These are phyloP conservation scores for Puya raimondii DNA, from an alignment of 176 grass and related monocot species.

Conservation along the genomic window DNA sequence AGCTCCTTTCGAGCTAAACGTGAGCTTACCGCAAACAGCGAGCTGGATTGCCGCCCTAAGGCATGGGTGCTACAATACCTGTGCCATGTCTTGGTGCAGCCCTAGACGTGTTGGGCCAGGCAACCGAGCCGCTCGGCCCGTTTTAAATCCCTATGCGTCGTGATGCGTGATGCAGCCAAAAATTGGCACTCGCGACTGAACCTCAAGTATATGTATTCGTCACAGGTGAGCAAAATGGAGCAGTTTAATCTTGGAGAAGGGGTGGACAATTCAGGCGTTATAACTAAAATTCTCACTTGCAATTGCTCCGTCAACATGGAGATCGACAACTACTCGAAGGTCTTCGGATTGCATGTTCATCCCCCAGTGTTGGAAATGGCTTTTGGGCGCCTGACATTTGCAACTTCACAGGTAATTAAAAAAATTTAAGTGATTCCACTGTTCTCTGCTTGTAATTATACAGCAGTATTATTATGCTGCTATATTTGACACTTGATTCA, in stretches of 20 bases:
- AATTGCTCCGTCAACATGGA: conserved; percentile 73
- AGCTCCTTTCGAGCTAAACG: too few relatives aligned
- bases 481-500: not conserved
- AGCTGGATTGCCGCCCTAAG: too few relatives aligned
- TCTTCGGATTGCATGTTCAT: conserved; percentile 54
- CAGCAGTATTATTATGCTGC: not conserved
- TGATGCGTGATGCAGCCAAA: too few relatives aligned
- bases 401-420: conserved; percentile 39
- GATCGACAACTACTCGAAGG: conserved; percentile 71
- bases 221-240: conserved; percentile 37
- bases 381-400: conserved; percentile 60
- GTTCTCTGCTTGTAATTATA: not conserved
- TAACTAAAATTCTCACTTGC: conserved; percentile 77
- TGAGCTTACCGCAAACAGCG: too few relatives aligned
- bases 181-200: too few relatives aligned
- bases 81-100: too few relatives aligned
- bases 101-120: too few relatives aligned
- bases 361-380: conserved; percentile 44
- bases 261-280: conserved; percentile 61
- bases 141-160: too few relatives aligned
- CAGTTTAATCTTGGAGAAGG: conserved; percentile 77
- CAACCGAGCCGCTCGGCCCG: too few relatives aligned
- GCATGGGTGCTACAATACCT: too few relatives aligned
- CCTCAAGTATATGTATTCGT: too few relatives aligned
- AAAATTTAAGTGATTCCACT: not conserved